Conservation (phyloP, 371 early-diverging fungal species). For the Basidiobolus meristosporus region DNA sequence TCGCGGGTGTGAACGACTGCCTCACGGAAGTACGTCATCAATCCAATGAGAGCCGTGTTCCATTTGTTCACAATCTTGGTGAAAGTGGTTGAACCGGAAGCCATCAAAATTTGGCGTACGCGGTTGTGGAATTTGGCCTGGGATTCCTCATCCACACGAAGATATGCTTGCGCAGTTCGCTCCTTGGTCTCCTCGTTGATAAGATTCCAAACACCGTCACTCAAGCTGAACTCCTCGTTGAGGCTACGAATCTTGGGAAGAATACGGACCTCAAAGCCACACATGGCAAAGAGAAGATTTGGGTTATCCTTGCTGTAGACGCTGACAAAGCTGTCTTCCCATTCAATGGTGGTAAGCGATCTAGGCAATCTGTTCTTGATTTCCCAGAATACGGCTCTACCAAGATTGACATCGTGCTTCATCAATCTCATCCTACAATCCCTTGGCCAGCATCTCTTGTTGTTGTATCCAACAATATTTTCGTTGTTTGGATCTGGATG, state of each 20-base stretch:
- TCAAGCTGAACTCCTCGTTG: slow-evolving; percentile 74
- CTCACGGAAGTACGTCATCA: slow-evolving; percentile 97
- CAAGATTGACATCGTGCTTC: slow-evolving; percentile 94
- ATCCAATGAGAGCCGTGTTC: slow-evolving; percentile 84
- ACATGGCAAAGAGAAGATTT: slow-evolving; percentile 72
- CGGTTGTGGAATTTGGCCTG: slow-evolving; percentile 88
- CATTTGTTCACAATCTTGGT: slow-evolving; percentile 97
- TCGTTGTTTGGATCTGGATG: slow-evolving; percentile 98
- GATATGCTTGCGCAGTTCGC: slow-evolving; percentile 88
- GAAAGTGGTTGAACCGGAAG: slow-evolving; percentile 92
- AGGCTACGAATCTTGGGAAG: slow-evolving; percentile 73
- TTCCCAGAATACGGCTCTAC: slow-evolving; percentile 95
- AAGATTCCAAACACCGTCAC: slow-evolving; percentile 94
- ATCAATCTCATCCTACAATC: slow-evolving; percentile 97
- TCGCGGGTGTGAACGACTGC: slow-evolving; percentile 95
- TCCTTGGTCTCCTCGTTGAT: slow-evolving; percentile 93
- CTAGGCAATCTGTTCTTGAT: slow-evolving; percentile 94
- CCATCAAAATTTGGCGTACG: slow-evolving; percentile 93
- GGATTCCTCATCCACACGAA: slow-evolving; percentile 87
- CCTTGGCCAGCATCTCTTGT: slow-evolving; percentile 93
- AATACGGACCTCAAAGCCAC: slow-evolving; percentile 80
- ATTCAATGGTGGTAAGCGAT: slow-evolving; percentile 90
- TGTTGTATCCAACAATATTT: slow-evolving; percentile 95
- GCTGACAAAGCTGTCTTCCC: slow-evolving; percentile 90
- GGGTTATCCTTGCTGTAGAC: slow-evolving; percentile 95